Conservation (phyloP, 148 eudicot species). For the Mesembryanthemum crystallinum region DNA sequence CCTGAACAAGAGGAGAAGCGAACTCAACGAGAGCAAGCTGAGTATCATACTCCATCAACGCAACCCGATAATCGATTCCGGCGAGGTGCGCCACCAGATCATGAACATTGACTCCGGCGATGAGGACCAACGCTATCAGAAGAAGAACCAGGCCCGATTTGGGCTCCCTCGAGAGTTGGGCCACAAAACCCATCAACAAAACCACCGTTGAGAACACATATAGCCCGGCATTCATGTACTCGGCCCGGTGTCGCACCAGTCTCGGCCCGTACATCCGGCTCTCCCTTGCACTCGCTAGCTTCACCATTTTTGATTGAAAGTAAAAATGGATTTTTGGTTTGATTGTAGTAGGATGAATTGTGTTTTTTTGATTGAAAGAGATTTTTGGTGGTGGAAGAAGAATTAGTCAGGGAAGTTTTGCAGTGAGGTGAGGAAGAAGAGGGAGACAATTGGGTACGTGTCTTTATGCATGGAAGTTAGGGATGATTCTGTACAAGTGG, state of each 20-base stretch:
- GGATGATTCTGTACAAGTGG: not conserved
- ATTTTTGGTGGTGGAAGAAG: too few species aligned
- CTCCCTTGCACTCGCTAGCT: constrained; percentile 80
- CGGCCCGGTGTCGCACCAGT: constrained; percentile 41
- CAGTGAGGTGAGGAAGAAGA: not conserved
- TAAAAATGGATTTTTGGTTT: too few species aligned
- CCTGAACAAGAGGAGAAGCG: constrained; percentile 53
- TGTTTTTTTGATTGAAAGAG: too few species aligned
- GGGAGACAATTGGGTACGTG: constrained; percentile 12
- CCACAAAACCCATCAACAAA: constrained; percentile 47
- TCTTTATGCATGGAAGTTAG: constrained; percentile 28
- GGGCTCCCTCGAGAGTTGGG: constrained; percentile 52
- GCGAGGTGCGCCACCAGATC: constrained; percentile 78
- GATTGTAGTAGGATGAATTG: too few species aligned
- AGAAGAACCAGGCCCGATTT: constrained; percentile 57
- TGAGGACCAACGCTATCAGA: constrained; percentile 38
- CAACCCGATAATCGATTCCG: constrained; percentile 49
- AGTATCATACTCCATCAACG: constrained; percentile 48
- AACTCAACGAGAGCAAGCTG: constrained; percentile 80
- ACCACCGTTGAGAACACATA: constrained; percentile 61
- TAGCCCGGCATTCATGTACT: constrained; percentile 78
- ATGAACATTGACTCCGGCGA: constrained; percentile 51
- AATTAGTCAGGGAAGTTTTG: too few species aligned
- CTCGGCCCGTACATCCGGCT: constrained; percentile 65
- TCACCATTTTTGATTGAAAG: constrained; percentile 73